Evolutionary conservation across 192 early-diverging fungal species (phyloP), one percentile per base, ranked within the genome.

Genomic region (Coemansia sp.): DNA sequence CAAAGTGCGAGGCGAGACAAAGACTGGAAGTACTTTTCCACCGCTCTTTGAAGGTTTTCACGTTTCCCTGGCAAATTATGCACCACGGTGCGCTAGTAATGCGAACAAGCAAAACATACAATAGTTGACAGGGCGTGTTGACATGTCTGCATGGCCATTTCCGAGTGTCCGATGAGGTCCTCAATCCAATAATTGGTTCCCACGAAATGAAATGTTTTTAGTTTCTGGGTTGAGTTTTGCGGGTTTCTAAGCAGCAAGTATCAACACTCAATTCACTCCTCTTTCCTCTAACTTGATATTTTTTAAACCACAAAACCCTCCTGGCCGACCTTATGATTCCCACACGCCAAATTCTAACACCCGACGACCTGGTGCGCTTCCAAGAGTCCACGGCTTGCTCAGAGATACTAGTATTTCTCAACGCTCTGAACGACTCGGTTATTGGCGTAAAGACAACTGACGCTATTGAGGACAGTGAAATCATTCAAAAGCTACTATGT

Each of bases 311-410:
- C 20, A 20, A 20, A 0, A 9, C 8, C 5, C 41, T 49, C n/a
- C 49, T n/a, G 12, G 41, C 4, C 58, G 13, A 31, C 18, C 16
- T 8, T 33, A 83, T 83, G 80, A 70, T 80, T 36, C 82, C 82
- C 0, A 20, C 41, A 2, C 69, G 78, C 22, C 76, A 88, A 65
- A 97, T 98, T 65, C 81, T 97, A 29, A 93, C 94, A 12, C 89
- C 90, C 58, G 92, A 94, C 5, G 95, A 98, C 79, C 85, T 98
- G 20, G 87, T 89, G 4, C 86, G 85, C 9, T 98, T 95, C 80
- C 83, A 89, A 31, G 74, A 78, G 20, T 92, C 91, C 4, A 49
- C 83, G 3, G 87, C 90, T n/a, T 90, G 91, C 76, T 65, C 70
- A 10, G 87, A 85, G n/a, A 82, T 90, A 49, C 53, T 95, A 40